A percentile compares a stretch with the other conserved stretches of the same genome.
These are phyloP conservation scores for Thymus mandschuricus DNA, from an alignment of 257 asterid species.

Conservation along the genomic window DNA sequence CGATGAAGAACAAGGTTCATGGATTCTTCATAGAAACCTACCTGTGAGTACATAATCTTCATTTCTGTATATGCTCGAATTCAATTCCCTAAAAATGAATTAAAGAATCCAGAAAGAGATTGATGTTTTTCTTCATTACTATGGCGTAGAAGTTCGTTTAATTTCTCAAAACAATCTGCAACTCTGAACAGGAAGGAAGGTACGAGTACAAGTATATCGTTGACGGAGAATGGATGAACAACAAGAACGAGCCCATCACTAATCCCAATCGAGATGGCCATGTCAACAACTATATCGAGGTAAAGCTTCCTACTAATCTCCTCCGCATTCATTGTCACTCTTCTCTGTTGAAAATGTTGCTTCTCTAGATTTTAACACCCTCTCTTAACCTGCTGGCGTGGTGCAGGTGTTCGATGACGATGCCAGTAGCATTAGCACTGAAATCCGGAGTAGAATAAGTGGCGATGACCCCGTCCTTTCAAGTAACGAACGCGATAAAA, in stretches of 20 bases:
- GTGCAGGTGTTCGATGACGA: conserved; percentile 59
- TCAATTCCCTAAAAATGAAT: neutral
- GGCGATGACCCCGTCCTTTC: conserved; percentile 76
- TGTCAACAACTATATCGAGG: conserved; percentile 82
- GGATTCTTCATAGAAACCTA: conserved; percentile 74
- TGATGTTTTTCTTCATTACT: too few species aligned
- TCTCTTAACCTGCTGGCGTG: conserved; percentile 2
- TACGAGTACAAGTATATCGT: conserved; percentile 92
- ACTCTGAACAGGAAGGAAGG: conserved; percentile 69
- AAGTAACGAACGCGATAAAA: conserved; percentile 51
- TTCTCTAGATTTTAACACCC: too few species aligned
- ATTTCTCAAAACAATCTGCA: neutral
- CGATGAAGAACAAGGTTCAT: conserved; percentile 52
- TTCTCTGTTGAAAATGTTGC: neutral
- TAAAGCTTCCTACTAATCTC: conserved; percentile 26
- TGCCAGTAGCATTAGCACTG: conserved; percentile 47
- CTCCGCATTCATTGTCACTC: neutral
- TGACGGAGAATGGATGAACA: conserved; percentile 80
- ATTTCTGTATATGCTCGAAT: neutral
- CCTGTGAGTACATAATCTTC: conserved; percentile 54
- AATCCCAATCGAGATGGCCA: conserved; percentile 80
- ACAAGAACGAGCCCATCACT: conserved; percentile 58
- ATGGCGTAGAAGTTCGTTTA: too few species aligned
- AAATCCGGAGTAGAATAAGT: conserved; percentile 58
- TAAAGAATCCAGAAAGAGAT: neutral